Percentiles rank a stretch among this genome's conserved stretches.
Evolutionary conservation across 2,329 filamentous ascomycete genomes (phyloP).

Genomic region (Claviceps pusilla): DNA sequence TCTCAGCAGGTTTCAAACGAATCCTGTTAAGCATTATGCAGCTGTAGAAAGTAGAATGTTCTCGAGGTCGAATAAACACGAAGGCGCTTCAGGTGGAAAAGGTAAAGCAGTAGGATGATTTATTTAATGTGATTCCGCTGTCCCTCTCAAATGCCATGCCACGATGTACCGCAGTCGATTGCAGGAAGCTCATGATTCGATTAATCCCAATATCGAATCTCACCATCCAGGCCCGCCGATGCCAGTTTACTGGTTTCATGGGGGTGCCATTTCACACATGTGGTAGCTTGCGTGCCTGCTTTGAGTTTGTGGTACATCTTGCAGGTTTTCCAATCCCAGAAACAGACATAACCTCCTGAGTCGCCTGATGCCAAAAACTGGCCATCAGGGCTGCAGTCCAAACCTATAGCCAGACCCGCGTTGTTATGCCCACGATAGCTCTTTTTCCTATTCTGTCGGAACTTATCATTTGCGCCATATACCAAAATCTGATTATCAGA

Average conservation of each 20-base stretch:
- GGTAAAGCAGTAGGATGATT: background rate
- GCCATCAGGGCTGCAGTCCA: conserved; percentile 78
- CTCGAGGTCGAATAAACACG: background rate
- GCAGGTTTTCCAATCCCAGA: conserved; percentile 99
- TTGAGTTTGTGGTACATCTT: conserved; percentile 97
- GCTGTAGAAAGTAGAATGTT: background rate
- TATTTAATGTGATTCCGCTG: background rate
- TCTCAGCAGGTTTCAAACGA: background rate
- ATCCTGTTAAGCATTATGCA: background rate
- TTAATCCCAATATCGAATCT: conserved; percentile 89
- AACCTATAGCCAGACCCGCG: conserved; percentile 80
- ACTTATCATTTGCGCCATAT: conserved; percentile 87
- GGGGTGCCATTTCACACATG: conserved; percentile 91
- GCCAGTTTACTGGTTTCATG: conserved; percentile 90
- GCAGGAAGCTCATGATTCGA: background rate
- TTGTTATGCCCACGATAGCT: conserved; percentile 92
- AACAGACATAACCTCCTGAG: conserved; percentile 75
- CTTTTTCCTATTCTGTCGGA: conserved; percentile 96
- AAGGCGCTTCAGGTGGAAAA: background rate
- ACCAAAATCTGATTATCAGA: conserved; percentile 95
- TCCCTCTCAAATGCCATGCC: background rate
- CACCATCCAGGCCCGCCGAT: conserved; percentile 76
- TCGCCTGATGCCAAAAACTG: conserved; percentile 83
- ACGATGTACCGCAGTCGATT: background rate
- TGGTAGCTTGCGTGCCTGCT: conserved; percentile 67